These are phyloP conservation scores for Phytopythium sindhum DNA, from an alignment of 352 stramenopile genomes.

Conservation along the genomic window DNA sequence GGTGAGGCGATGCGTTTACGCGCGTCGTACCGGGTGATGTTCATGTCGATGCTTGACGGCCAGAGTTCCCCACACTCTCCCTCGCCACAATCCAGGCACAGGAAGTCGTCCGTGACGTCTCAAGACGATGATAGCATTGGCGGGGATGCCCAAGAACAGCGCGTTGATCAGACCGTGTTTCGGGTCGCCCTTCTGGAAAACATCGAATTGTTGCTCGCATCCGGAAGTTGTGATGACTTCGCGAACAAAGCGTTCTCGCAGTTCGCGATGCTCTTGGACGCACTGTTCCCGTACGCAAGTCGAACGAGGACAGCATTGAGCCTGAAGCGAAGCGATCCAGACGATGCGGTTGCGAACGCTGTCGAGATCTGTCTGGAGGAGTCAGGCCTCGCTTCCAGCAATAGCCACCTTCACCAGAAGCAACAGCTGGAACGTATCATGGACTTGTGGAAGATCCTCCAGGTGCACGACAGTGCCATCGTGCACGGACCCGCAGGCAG, in stretches of 20 bases:
- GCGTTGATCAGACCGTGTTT: neutral
- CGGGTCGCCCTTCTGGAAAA: neutral
- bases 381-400: slow-evolving; percentile 9
- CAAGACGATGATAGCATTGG: neutral
- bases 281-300: slow-evolving; percentile 24
- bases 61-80: neutral
- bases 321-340: slow-evolving; percentile 16
- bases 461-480: slow-evolving; percentile 22
- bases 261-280: slow-evolving; percentile 10
- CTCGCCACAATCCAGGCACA: neutral
- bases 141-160: neutral
- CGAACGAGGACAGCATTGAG: slow-evolving; percentile 16
- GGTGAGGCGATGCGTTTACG: slow-evolving; percentile 16
- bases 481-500: slow-evolving; percentile 34
- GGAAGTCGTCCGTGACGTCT: neutral
- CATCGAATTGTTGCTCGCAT: slow-evolving; percentile 10
- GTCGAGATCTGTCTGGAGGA: slow-evolving; percentile 43
- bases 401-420: neutral
- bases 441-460: slow-evolving; percentile 35
- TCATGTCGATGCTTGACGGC: neutral
- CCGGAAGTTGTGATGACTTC: neutral
- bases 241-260: neutral
- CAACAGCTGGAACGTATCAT: slow-evolving; percentile 26
- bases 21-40: neutral
- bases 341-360: slow-evolving; percentile 39